Evolutionary conservation across 1,284 basidiomycete species (phyloP).

Genomic region (Rhodotorula sp.): DNA sequence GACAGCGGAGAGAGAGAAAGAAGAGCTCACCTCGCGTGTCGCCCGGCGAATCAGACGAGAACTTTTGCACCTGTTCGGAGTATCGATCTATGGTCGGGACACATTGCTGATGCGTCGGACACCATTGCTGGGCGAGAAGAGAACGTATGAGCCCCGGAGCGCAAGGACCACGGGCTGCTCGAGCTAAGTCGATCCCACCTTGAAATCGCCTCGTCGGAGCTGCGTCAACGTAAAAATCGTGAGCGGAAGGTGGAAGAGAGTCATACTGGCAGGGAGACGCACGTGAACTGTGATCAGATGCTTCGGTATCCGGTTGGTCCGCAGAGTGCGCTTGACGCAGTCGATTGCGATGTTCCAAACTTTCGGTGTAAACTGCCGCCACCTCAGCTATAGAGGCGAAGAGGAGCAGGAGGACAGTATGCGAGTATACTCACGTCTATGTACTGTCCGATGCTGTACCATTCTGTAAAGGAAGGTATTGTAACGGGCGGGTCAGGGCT

Average conservation of each 20-base stretch:
- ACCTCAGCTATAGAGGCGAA: too few species aligned
- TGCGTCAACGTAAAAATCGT: background rate
- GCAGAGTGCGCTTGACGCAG: constrained; percentile 9
- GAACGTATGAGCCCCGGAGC: background rate
- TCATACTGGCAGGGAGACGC: constrained; percentile 61
- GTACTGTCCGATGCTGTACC: constrained; percentile 33
- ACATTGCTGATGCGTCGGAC: constrained; percentile 54
- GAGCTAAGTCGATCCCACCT: background rate
- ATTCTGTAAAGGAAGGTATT: too few species aligned
- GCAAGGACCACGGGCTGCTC: too few species aligned
- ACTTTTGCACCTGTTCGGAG: constrained; percentile 61
- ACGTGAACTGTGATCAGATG: constrained; percentile 65
- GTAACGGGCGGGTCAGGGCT: too few species aligned
- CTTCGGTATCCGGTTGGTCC: constrained; percentile 11
- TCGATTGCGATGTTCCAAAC: constrained; percentile 32
- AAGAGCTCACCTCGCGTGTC: constrained; percentile 53
- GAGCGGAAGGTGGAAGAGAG: background rate
- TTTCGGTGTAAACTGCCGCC: constrained; percentile 20
- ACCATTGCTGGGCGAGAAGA: constrained; percentile 11
- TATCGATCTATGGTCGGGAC: constrained; percentile 62
- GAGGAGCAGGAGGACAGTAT: background rate
- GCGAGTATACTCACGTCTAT: constrained; percentile 22
- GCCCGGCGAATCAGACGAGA: constrained; percentile 57
- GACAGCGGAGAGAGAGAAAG: background rate
- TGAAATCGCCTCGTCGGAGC: constrained; percentile 1